phyloP scores from a whole-genome alignment of 495 filamentous ascomycete genomes.

The Podospora comata region DNA sequence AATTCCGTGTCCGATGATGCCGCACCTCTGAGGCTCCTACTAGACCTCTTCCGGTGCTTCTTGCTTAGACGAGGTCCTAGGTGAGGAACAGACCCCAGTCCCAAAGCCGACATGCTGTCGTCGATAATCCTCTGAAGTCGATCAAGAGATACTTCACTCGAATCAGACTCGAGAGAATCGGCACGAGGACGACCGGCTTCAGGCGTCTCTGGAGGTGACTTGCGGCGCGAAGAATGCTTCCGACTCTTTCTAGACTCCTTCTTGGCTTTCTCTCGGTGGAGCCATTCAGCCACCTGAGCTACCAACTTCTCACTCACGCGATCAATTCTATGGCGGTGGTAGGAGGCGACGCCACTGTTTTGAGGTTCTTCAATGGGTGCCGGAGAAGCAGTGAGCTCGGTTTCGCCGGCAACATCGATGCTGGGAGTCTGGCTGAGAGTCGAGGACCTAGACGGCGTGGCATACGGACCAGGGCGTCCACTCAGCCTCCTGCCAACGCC shows the following conservation, averaged over 20 bases:
- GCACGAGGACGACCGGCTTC: slow-evolving; percentile 30
- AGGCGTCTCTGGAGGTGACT: slow-evolving; percentile 23
- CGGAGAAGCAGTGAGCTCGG: slow-evolving; percentile 20
- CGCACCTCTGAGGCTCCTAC: slow-evolving; percentile 35
- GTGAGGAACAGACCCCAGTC: slow-evolving; percentile 37
- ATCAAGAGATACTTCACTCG: slow-evolving; percentile 61
- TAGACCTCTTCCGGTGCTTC: slow-evolving; percentile 34
- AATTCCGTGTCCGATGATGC: slow-evolving; percentile 79
- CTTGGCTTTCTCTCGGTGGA: slow-evolving; percentile 71
- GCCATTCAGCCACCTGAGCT: slow-evolving; percentile 73
- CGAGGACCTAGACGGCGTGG: slow-evolving; percentile 39
- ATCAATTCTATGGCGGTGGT: slow-evolving; percentile 40
- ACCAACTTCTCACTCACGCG: slow-evolving; percentile 53
- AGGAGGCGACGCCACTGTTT: slow-evolving; percentile 17
- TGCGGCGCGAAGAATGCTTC: slow-evolving; percentile 32
- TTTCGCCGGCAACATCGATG: slow-evolving; percentile 10
- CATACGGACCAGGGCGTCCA: slow-evolving; percentile 36
- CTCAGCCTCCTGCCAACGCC: slow-evolving; percentile 41
- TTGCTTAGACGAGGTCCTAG: slow-evolving; percentile 33
- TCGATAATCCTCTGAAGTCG: slow-evolving; percentile 68
- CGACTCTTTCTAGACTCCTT: slow-evolving; percentile 51
- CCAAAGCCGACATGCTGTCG: slow-evolving; percentile 51
- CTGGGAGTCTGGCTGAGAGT: slow-evolving; percentile 35
- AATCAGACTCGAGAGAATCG: slow-evolving; percentile 52
- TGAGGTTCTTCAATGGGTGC: slow-evolving; percentile 33